phyloP scores from a whole-genome alignment of 257 asterid genomes.

The Solanum chmielewskii region DNA sequence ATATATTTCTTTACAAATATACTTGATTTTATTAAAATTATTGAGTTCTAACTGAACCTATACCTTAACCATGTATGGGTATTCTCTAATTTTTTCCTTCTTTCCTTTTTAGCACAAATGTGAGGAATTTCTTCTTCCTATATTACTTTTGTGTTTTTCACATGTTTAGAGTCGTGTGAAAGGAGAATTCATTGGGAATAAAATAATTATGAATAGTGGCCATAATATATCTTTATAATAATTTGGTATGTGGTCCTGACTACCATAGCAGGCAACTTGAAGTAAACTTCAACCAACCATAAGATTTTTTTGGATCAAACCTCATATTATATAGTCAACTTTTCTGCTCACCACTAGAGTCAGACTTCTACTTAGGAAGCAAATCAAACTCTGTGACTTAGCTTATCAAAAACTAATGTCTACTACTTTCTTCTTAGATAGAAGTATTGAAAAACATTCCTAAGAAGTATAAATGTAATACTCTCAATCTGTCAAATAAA shows the following conservation, averaged over 20 bases:
- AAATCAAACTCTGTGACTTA: background rate
- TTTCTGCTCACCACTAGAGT: background rate
- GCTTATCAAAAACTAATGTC: background rate
- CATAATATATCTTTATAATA: conserved; percentile 4
- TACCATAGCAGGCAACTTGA: background rate
- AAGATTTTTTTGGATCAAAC: background rate
- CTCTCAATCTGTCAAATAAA: background rate
- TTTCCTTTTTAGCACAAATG: background rate
- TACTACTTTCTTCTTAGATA: background rate
- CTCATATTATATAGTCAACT: background rate
- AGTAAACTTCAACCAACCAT: background rate
- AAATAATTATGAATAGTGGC: conserved; percentile 15
- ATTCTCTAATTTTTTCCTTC: background rate
- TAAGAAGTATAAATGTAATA: background rate
- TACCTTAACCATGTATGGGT: background rate
- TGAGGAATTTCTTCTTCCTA: background rate
- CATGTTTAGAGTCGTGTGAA: conserved; percentile 28
- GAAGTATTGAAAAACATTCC: background rate
- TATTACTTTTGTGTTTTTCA: background rate
- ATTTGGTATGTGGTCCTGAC: background rate
- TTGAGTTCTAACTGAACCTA: rapidly evolving
- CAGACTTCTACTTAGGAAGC: background rate
- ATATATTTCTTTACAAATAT: too few species aligned
- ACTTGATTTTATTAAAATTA: too few species aligned
- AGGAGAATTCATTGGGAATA: conserved; percentile 20